These are phyloP conservation scores for Stemphylium vesicarium DNA, from an alignment of 2,329 filamentous ascomycete species.

Conservation along the genomic window DNA sequence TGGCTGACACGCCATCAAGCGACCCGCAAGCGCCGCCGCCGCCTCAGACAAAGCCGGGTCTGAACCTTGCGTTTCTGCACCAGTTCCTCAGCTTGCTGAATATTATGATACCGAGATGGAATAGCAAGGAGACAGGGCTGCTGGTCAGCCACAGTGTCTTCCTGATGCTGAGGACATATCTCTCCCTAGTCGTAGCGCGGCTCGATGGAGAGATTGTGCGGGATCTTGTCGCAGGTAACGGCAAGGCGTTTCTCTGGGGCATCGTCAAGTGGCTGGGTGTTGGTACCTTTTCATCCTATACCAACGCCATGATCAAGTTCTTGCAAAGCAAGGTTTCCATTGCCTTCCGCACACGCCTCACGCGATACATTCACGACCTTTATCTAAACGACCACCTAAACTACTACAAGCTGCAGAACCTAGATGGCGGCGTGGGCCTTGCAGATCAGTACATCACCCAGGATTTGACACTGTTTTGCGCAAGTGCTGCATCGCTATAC, in stretches of 20 bases:
- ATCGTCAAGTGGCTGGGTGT: conserved; percentile 95
- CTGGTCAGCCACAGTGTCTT: conserved; percentile 89
- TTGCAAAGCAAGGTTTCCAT: conserved; percentile 98
- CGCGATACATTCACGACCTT: conserved; percentile 94
- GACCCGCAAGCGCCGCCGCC: conserved; percentile 78
- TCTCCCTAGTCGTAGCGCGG: conserved; percentile 90
- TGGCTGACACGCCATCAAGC: conserved; percentile 64
- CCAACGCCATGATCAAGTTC: conserved; percentile 99
- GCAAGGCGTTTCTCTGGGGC: conserved; percentile 84
- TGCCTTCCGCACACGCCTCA: conserved; percentile 92
- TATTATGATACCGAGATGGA: conserved; percentile 96
- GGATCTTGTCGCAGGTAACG: conserved; percentile 94
- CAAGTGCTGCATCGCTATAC: conserved; percentile 88
- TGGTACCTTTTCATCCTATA: conserved; percentile 92
- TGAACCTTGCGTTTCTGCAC: conserved; percentile 95
- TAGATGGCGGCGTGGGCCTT: conserved; percentile 91
- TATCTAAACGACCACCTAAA: conserved; percentile 95
- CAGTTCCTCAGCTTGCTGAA: conserved; percentile 95
- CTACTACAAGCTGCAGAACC: conserved; percentile 92
- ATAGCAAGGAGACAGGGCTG: conserved; percentile 92
- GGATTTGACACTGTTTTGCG: conserved; percentile 93
- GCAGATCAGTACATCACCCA: conserved; percentile 98
- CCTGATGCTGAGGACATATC: conserved; percentile 87
- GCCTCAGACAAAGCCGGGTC: conserved; percentile 86
- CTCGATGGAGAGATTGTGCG: conserved; percentile 95